Conservation (phyloP, 2,329 filamentous ascomycete genomes). For the Chaetomiaceae sp. region DNA sequence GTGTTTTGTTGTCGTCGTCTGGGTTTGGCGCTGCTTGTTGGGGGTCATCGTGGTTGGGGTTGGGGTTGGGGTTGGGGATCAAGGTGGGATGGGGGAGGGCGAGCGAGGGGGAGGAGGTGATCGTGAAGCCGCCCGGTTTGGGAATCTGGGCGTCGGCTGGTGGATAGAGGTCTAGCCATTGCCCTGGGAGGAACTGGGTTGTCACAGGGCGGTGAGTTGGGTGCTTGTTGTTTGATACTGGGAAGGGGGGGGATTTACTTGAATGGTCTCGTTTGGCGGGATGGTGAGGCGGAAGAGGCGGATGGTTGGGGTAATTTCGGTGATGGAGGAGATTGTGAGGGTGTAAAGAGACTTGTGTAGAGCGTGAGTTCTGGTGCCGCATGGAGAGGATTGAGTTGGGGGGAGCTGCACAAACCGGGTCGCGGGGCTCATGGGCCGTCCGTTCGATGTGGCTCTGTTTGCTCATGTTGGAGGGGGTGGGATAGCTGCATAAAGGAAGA, state of each 20-base stretch:
- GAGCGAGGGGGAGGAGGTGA: constrained; percentile 68
- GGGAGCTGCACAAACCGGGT: constrained; percentile 48
- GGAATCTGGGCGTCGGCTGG: constrained; percentile 63
- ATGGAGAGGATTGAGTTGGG: neutral
- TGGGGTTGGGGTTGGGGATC: neutral
- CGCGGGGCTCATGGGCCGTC: constrained; percentile 69
- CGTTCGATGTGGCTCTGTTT: constrained; percentile 60
- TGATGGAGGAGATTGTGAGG: constrained; percentile 58
- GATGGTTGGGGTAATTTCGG: constrained; percentile 61
- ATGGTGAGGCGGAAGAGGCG: constrained; percentile 64
- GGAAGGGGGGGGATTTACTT: constrained; percentile 36
- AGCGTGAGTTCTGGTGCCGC: neutral
- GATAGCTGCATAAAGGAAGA: no score
- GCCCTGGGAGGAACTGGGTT: constrained; percentile 67
- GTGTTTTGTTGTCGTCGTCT: neutral
- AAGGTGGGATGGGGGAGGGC: constrained; percentile 32
- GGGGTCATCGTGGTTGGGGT: neutral
- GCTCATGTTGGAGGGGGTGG: constrained; percentile 11
- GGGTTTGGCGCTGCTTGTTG: neutral
- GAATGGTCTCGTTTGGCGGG: constrained; percentile 42
- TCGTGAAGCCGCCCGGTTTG: constrained; percentile 80
- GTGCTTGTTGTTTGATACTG: neutral
- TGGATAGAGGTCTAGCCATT: constrained; percentile 83
- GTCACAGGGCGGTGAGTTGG: constrained; percentile 15
- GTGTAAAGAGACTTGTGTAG: constrained; percentile 49